These are phyloP conservation scores for Rhodotorula sp. DNA, from an alignment of 1,284 basidiomycete species.

Conservation along the genomic window DNA sequence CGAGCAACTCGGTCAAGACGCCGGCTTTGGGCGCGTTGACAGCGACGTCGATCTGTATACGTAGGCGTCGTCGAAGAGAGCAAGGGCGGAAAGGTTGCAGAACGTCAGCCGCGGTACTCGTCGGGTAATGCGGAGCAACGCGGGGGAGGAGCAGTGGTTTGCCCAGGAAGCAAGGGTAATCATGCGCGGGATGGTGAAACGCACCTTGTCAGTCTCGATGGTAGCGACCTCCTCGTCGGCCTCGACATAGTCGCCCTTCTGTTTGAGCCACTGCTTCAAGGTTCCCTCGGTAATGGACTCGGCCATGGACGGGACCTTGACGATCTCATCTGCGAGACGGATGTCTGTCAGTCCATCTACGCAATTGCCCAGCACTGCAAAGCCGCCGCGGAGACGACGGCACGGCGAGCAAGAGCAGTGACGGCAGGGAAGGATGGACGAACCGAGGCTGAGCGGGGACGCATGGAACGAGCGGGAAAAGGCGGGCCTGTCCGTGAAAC, in stretches of 20 bases:
- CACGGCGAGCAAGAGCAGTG: too few species aligned
- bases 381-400: too few species aligned
- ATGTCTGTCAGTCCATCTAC: not conserved
- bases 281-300: conserved; percentile 99
- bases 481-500: not conserved
- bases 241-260: conserved; percentile 86
- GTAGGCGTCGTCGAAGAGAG: conserved; percentile 17
- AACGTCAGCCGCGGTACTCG: not conserved
- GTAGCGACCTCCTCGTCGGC: conserved; percentile 95
- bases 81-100: not conserved
- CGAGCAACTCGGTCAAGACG: conserved; percentile 81
- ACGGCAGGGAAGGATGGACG: conserved; percentile 1
- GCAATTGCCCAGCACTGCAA: too few species aligned
- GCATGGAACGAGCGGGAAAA: conserved; percentile 33
- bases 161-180: too few species aligned
- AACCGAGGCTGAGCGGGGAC: conserved; percentile 25
- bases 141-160: not conserved
- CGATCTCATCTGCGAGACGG: conserved; percentile 49
- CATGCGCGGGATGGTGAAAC: conserved; percentile 15
- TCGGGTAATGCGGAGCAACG: not conserved
- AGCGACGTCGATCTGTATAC: conserved; percentile 83
- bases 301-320: conserved; percentile 98
- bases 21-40: conserved; percentile 92
- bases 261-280: conserved; percentile 90
- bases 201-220: conserved; percentile 97